phyloP scores from a whole-genome alignment of 2,329 filamentous ascomycete genomes.

The Claviceps sorghi region DNA sequence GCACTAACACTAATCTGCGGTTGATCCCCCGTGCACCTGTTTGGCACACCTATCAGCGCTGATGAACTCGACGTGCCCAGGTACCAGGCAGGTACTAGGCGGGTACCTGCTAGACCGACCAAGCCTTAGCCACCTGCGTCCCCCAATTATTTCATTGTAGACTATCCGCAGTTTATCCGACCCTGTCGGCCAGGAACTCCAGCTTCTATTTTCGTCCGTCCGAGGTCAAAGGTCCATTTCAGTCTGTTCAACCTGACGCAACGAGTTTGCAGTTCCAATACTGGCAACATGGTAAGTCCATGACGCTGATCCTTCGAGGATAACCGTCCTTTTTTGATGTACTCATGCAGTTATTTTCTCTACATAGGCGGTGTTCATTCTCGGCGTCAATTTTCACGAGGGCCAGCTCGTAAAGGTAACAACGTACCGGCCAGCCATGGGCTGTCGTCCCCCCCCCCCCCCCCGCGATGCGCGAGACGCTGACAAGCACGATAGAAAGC shows the following conservation, averaged over 20 bases:
- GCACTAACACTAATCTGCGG: background rate
- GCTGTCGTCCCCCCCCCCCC: background rate
- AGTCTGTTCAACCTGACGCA: background rate
- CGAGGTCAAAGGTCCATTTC: background rate
- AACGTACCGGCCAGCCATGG: background rate
- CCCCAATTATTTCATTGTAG: no score
- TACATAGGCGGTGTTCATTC: constrained; percentile 64
- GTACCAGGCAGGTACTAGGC: background rate
- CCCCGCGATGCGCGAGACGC: background rate
- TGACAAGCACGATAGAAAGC: constrained; percentile 37
- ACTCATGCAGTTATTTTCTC: background rate
- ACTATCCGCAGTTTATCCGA: constrained; percentile 16
- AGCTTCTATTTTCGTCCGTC: background rate
- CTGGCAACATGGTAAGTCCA: constrained; percentile 1
- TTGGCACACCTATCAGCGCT: background rate
- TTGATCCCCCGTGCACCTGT: background rate
- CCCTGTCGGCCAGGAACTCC: background rate
- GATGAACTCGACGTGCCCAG: background rate
- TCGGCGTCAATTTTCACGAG: constrained; percentile 77
- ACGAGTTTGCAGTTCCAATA: background rate
- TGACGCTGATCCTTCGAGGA: background rate
- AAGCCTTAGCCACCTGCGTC: background rate
- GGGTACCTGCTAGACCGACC: background rate
- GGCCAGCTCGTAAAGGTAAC: constrained; percentile 66
- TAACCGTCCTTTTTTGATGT: background rate